Evolutionary conservation across 2,329 filamentous ascomycete species (phyloP).

Genomic region (Alternaria arborescens): DNA sequence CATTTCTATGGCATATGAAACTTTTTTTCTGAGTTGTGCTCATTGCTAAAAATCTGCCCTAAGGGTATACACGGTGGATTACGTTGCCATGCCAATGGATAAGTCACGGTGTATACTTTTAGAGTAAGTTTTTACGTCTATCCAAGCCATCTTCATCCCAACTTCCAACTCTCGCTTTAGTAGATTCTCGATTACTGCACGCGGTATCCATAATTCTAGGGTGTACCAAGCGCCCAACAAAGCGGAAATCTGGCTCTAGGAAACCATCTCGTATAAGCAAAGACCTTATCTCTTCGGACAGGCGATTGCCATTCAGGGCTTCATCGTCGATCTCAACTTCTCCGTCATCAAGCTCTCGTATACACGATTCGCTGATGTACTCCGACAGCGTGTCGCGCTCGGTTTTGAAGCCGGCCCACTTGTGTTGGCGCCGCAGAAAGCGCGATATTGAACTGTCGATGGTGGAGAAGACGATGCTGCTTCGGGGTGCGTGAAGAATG

Average conservation of each 20-base stretch:
- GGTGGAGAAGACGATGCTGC: not conserved
- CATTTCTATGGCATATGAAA: not conserved
- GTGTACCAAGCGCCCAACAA: not conserved
- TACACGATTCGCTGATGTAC: slow-evolving; percentile 1
- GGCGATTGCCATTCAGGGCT: not conserved
- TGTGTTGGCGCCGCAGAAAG: not conserved
- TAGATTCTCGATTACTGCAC: not conserved
- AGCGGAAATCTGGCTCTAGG: not conserved
- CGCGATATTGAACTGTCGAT: not conserved
- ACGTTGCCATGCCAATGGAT: not conserved
- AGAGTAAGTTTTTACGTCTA: not conserved
- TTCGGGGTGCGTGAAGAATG: not conserved
- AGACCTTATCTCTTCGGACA: not conserved
- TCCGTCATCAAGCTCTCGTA: not conserved
- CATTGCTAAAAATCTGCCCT: not conserved
- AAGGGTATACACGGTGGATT: not conserved
- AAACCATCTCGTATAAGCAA: not conserved
- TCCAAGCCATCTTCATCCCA: not conserved
- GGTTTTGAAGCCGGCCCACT: not conserved
- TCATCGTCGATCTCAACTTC: not conserved
- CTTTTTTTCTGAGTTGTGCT: not conserved
- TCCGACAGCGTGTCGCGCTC: not conserved
- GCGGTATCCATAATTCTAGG: not conserved
- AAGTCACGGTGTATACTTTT: not conserved
- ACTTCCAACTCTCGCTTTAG: not conserved